Conservation (phyloP, 2,329 filamentous ascomycete species). For the Colletotrichum eremochloae region DNA sequence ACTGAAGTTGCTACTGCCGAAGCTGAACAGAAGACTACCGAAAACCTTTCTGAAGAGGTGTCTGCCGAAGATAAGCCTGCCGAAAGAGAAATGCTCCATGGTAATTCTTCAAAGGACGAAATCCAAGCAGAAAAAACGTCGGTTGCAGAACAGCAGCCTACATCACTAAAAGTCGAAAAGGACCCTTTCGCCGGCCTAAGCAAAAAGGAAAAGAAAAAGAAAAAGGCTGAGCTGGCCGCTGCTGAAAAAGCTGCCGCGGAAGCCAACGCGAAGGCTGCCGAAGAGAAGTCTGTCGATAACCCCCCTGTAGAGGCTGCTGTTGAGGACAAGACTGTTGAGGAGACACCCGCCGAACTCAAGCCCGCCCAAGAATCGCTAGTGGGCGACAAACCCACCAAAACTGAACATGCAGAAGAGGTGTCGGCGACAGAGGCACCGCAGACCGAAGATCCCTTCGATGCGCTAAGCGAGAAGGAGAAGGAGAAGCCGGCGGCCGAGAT, state of each 20-base stretch:
- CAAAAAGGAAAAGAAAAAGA: constrained; percentile 36
- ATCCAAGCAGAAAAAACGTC: not conserved
- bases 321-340: not conserved
- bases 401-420: constrained; percentile 7
- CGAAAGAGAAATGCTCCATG: not conserved
- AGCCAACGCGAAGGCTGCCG: not conserved
- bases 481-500: not conserved
- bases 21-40: not conserved
- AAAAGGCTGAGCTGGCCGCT: constrained; percentile 18
- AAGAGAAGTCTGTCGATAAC: not conserved
- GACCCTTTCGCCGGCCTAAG: constrained; percentile 8
- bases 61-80: not conserved
- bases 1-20: not conserved
- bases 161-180: not conserved
- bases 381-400: not conserved
- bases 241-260: constrained; percentile 14
- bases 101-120: not conserved
- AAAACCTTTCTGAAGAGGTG: not conserved
- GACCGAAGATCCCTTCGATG: constrained; percentile 39
- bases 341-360: not conserved
- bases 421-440: constrained; percentile 33
- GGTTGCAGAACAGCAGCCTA: not conserved
- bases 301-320: not conserved
- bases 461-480: constrained; percentile 1
- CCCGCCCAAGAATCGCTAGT: not conserved